Evolutionary conservation across 106 monocot genomes (phyloP), one percentile per base, ranked within the genome.

Genomic region (Dendrobium catenatum): DNA sequence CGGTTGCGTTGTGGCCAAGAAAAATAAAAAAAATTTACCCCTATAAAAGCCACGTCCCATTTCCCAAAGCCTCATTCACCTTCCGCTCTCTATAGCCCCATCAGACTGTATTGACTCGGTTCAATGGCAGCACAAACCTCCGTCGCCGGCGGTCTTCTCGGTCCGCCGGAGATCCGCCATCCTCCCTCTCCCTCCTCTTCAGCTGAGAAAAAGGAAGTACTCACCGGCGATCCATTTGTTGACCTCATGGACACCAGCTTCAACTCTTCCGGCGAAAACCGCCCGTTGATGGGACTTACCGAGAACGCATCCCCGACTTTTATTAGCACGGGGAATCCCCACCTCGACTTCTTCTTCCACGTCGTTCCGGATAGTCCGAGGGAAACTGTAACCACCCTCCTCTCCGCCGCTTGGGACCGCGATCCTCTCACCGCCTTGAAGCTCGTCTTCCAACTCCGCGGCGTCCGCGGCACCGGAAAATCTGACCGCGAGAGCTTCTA

Each of bases 231-330:
- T 70, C 33, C 1, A 0, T 70, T 70, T 37, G 2, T 70, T 16
- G 70, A 70, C 9, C 70, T 70, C 26, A 70, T 70, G 26, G 70
- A 70, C 70, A 4, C 70, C 0, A 70, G 5, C 19, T 70, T 6
- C 42, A 42, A 74, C 74, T 74, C 42, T 3, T 0, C 61, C 61
- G 19, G 22, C n/a, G 41, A 22, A 2, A 0, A 56, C 9, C 46
- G 29, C 9, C 77, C 79, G 20, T 20, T 8, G 16, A 89, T 58
- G 85, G 92, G 89, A 42, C 33, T 68, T 9, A 89, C 89, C 24
- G 87, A 90, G 81, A 87, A 90, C 70, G 2, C n/a, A 55, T 90
- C 90, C n/a, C 42, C 85, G 17, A 90, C 89, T 33, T 92, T 64
- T 76, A 76, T 82, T 72, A 73, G 78, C 76, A 84, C 92, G 19